phyloP scores from a whole-genome alignment of 257 asterid genomes.

The Avicennia marina region DNA sequence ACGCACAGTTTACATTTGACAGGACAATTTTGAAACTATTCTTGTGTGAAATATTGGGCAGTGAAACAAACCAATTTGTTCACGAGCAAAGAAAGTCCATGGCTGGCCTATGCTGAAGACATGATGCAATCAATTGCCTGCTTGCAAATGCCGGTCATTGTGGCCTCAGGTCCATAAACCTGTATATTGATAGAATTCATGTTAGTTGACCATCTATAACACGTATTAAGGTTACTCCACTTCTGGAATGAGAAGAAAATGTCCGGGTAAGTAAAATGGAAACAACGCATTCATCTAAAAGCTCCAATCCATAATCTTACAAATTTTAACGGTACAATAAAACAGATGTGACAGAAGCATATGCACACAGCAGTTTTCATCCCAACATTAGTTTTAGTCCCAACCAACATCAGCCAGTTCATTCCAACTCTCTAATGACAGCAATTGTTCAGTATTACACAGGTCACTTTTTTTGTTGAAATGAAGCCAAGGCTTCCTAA shows the following conservation, averaged over 20 bases:
- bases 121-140: constrained; percentile 72
- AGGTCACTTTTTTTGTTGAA: neutral
- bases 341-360: no score
- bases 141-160: constrained; percentile 89
- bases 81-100: neutral
- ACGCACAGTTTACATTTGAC: no score
- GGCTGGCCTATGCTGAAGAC: constrained; percentile 40
- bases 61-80: no score
- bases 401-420: neutral
- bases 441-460: neutral
- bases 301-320: no score
- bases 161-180: constrained; percentile 92
- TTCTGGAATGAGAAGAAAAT: neutral
- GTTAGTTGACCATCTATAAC: neutral
- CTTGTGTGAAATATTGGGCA: no score
- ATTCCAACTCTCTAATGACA: no score
- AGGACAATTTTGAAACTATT: no score
- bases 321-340: no score
- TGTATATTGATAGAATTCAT: constrained; percentile 18
- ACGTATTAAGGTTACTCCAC: neutral
- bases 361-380: no score
- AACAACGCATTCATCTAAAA: neutral
- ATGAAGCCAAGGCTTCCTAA: neutral
- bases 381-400: neutral
- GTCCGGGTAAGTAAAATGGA: neutral